phyloP scores from a whole-genome alignment of 2,329 filamentous ascomycete genomes.

The Sporothrix brasiliensis region DNA sequence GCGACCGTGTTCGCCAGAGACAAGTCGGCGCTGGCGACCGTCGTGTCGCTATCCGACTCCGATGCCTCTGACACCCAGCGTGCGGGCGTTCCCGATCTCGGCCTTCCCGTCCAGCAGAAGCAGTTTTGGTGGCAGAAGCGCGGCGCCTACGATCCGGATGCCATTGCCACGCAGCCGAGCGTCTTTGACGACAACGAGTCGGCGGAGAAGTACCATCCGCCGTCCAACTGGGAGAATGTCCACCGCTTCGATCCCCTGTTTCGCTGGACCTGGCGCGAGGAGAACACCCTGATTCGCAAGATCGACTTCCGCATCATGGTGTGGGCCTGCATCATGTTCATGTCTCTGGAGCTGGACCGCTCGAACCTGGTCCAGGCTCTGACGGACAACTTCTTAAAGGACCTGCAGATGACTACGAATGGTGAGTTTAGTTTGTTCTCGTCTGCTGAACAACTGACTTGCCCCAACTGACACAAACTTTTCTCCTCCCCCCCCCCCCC shows the following conservation, averaged over 20 bases:
- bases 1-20: constrained; percentile 38
- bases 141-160: constrained; percentile 40
- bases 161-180: constrained; percentile 45
- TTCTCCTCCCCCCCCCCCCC: neutral
- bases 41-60: constrained; percentile 28
- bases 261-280: constrained; percentile 50
- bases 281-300: constrained; percentile 49
- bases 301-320: constrained; percentile 50
- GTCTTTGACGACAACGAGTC: constrained; percentile 48
- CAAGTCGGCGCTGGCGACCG: constrained; percentile 26
- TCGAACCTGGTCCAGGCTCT: constrained; percentile 53
- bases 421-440: constrained; percentile 40
- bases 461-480: neutral
- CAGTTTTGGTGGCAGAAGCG: constrained; percentile 44
- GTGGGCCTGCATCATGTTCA: constrained; percentile 54
- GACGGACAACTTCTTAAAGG: constrained; percentile 52
- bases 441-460: neutral
- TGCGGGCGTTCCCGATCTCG: constrained; percentile 38
- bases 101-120: constrained; percentile 39
- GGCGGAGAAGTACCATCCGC: constrained; percentile 44
- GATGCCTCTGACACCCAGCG: constrained; percentile 22
- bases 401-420: constrained; percentile 50
- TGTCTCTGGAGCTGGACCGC: constrained; percentile 55
- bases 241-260: constrained; percentile 54
- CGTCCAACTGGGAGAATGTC: constrained; percentile 44